Base-by-base conservation (phyloP, 108 stramenopile species). In the Cyclotella baltica region DNA sequence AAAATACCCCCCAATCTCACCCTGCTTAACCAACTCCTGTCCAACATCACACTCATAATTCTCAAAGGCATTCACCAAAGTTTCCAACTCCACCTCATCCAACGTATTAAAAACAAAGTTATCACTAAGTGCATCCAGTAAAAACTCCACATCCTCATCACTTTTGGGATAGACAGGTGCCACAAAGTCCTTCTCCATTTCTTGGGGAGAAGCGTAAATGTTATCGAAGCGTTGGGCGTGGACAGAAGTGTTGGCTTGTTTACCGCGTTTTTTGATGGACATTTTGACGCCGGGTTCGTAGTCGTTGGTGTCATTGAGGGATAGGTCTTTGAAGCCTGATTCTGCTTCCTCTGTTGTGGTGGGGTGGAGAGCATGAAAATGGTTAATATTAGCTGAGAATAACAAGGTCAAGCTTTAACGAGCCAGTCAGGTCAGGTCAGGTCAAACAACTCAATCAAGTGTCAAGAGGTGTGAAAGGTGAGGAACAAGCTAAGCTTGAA, bases 61-160 rank as follows among this genome's bases (percentile, higher is more conserved):
- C 53, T 88, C 85, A 70, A 96, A 92, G 11, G 88, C 89, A 53
- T 83, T 83, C n/a, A 93, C 74, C 55, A 96, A 51, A 0, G 87
- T 78, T 25, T 80, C 75, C 40, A 85, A 59, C 63, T 96, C 85
- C 13, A 53, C 69, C 5, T 77, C 67, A 37, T 62, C 74, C 48
- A 96, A 46, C 15, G 79, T 82, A 37, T 81, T 56, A 68, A 96
- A 96, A 13, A 91, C 86, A 75, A 93, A 92, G 65, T 88, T 91
- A 22, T 82, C 70, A 9, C 65, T 40, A 23, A 93, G 74, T 25
- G 88, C 84, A 25, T 80, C 67, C 37, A 75, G 38, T 35, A 93
- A 82, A 28, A 88, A 79, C n/a, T 78, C 80, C 27, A 74, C 70
- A 35, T 90, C 92, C 1, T 84, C 86, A 20, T 74, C 62, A 11